phyloP scores from a whole-genome alignment of 306 rosid genomes.

The Urtica urens region DNA sequence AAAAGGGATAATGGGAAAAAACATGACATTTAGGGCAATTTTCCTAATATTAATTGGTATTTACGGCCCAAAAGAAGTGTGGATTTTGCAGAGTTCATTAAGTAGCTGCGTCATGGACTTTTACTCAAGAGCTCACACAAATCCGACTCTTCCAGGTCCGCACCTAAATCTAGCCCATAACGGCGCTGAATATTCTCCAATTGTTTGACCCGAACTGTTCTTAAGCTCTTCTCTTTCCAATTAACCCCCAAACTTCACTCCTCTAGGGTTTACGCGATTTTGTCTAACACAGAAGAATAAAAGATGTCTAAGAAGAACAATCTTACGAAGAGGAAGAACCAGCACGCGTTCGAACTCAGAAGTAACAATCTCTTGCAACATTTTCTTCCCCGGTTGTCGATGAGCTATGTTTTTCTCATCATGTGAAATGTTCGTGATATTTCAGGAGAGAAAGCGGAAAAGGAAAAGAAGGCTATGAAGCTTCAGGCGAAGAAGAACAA shows the following conservation, averaged over 20 bases:
- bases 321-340: conserved; percentile 66
- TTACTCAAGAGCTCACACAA: too few species aligned
- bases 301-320: conserved; percentile 85
- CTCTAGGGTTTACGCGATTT: conserved; percentile 11
- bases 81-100: too few species aligned
- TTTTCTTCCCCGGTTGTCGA: neutral
- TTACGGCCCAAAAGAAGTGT: too few species aligned
- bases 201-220: too few species aligned
- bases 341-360: conserved; percentile 65
- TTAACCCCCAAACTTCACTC: too few species aligned
- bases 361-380: conserved; percentile 27
- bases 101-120: too few species aligned
- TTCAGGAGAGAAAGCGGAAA: conserved; percentile 58
- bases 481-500: conserved; percentile 60
- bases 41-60: too few species aligned
- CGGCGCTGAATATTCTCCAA: too few species aligned
- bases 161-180: too few species aligned
- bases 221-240: neutral
- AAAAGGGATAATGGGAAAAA: too few species aligned
- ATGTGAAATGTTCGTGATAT: neutral
- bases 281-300: neutral
- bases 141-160: too few species aligned
- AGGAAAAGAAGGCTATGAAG: conserved; percentile 47
- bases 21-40: too few species aligned
- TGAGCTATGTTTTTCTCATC: neutral